A percentile compares a stretch with the other conserved stretches of the same genome.
phyloP scores from a whole-genome alignment of 192 early-diverging fungal genomes.

The Thamnidium elegans region DNA sequence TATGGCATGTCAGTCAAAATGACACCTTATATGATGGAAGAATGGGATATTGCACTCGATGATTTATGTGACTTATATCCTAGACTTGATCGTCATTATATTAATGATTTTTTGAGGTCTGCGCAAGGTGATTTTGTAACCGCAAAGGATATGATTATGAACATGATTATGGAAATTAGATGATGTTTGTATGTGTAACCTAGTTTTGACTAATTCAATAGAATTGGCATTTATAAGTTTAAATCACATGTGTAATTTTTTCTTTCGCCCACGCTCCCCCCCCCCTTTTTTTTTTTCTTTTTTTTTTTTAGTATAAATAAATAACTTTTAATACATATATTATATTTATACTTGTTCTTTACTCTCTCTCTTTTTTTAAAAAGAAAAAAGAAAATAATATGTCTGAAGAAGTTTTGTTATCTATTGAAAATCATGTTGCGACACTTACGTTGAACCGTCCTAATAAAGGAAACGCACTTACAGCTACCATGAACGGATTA shows the following conservation, averaged over 20 bases:
- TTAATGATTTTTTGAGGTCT: slow-evolving; percentile 11
- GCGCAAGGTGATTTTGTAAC: slow-evolving; percentile 6
- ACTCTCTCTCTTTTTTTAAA: no score
- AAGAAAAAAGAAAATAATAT: no score
- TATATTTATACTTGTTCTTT: background rate
- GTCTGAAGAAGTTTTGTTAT: slow-evolving; percentile 17
- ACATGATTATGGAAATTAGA: slow-evolving; percentile 17
- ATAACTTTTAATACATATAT: no score
- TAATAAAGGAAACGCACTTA: slow-evolving; percentile 53
- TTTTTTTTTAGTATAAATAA: no score
- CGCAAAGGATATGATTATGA: slow-evolving; percentile 11
- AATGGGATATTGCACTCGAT: slow-evolving; percentile 14
- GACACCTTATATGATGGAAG: background rate
- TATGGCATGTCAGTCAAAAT: no score
- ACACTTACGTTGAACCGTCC: slow-evolving; percentile 54
- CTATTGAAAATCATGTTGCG: slow-evolving; percentile 34
- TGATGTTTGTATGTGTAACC: no score
- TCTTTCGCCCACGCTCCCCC: no score
- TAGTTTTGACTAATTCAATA: no score
- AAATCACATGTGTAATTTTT: no score
- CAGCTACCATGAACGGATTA: slow-evolving; percentile 39
- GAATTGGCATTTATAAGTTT: no score
- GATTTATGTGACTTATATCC: slow-evolving; percentile 5
- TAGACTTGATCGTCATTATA: slow-evolving; percentile 1
- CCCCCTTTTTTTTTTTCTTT: no score